Conservation (phyloP, 2,329 filamentous ascomycete genomes). For the Cytospora leucostoma region DNA sequence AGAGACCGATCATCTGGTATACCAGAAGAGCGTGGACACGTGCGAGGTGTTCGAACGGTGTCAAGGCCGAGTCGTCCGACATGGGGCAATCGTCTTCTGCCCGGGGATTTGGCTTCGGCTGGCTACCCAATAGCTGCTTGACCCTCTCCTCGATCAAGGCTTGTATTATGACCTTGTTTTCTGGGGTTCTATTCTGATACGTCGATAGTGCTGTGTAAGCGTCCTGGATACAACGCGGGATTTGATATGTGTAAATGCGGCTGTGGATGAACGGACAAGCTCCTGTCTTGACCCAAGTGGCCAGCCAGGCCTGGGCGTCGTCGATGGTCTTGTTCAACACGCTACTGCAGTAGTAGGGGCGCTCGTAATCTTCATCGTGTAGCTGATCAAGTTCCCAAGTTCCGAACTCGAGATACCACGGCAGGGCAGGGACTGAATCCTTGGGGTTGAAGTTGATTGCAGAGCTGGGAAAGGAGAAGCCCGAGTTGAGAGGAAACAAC, state of each 20-base stretch:
- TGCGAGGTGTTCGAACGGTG: conserved; percentile 39
- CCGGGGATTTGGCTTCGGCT: background rate
- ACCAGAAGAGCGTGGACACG: conserved; percentile 51
- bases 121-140: conserved; percentile 20
- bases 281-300: conserved; percentile 34
- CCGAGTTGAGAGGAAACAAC: background rate
- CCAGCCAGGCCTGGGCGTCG: conserved; percentile 32
- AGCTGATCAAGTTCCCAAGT: conserved; percentile 29
- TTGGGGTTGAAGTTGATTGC: background rate
- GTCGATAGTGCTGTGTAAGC: conserved; percentile 34
- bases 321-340: conserved; percentile 25
- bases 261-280: conserved; percentile 38
- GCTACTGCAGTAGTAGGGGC: conserved; percentile 3
- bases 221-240: conserved; percentile 35
- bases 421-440: background rate
- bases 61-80: conserved; percentile 3
- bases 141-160: conserved; percentile 23
- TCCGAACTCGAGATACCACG: conserved; percentile 16
- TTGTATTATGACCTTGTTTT: conserved; percentile 26
- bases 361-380: background rate
- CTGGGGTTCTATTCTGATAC: conserved; percentile 29
- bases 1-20: conserved; percentile 53
- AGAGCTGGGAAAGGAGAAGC: background rate
- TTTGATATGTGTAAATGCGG: conserved; percentile 33
- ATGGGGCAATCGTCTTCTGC: background rate